Percentiles rank a stretch among this genome's conserved stretches.
phyloP scores from a whole-genome alignment of 2,329 filamentous ascomycete species.

The Fusarium sp. region DNA sequence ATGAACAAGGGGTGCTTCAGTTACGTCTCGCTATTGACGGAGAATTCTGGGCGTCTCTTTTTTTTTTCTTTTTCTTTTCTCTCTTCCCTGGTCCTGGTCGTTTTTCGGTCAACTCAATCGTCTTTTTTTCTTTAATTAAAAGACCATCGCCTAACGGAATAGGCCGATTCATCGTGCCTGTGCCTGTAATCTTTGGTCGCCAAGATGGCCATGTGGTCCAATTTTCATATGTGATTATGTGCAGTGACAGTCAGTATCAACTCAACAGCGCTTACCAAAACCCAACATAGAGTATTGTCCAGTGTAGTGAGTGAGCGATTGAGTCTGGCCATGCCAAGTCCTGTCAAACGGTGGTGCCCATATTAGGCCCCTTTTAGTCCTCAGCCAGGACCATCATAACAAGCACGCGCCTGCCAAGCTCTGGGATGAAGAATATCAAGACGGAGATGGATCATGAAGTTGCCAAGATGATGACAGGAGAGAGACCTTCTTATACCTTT shows the following conservation, averaged over 20 bases:
- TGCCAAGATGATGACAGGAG: slow-evolving; percentile 3
- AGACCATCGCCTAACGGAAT: slow-evolving; percentile 8
- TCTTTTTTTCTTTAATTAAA: slow-evolving; percentile 8
- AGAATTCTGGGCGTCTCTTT: slow-evolving; percentile 30
- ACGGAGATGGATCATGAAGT: neutral
- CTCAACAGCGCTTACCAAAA: slow-evolving; percentile 31
- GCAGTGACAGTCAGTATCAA: neutral
- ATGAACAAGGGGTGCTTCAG: slow-evolving; percentile 40
- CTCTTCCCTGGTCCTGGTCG: neutral
- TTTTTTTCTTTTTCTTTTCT: neutral
- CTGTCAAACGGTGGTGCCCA: slow-evolving; percentile 18
- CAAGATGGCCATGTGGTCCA: neutral
- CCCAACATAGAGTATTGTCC: slow-evolving; percentile 11
- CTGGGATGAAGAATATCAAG: slow-evolving; percentile 10
- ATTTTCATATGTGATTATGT: slow-evolving; percentile 11
- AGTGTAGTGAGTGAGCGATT: too few species aligned
- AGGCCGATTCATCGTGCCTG: neutral
- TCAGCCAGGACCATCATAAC: neutral
- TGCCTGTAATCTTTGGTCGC: neutral
- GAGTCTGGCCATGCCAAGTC: slow-evolving; percentile 8
- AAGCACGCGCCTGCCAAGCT: neutral
- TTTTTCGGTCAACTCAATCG: slow-evolving; percentile 1
- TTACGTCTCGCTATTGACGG: slow-evolving; percentile 42
- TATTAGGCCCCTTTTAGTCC: slow-evolving; percentile 19
- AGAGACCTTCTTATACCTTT: slow-evolving; percentile 1